Evolutionary conservation across 768 basidiomycete genomes (phyloP).

Genomic region (Coprinopsis sp.): DNA sequence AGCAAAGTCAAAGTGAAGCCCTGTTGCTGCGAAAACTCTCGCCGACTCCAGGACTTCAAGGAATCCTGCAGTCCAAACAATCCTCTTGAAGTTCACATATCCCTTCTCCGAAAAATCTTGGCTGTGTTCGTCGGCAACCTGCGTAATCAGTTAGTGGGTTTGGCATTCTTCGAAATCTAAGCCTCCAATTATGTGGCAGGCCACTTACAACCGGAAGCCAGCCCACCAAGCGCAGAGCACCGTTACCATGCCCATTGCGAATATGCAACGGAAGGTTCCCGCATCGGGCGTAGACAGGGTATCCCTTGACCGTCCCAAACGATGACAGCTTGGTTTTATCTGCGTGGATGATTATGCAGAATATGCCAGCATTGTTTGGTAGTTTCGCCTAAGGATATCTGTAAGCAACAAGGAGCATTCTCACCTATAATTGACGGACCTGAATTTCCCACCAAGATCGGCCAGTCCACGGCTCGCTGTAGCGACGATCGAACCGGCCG

Average conservation of each 20-base stretch:
- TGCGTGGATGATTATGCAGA: constrained; percentile 28
- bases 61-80: constrained; percentile 35
- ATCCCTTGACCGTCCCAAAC: constrained; percentile 27
- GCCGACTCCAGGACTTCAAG: constrained; percentile 18
- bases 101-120: constrained; percentile 24
- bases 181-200: constrained; percentile 17
- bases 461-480: constrained; percentile 28
- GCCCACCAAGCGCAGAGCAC: constrained; percentile 27
- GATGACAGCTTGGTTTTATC: constrained; percentile 31
- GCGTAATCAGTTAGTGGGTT: background rate
- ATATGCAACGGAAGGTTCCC: constrained; percentile 24
- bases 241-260: constrained; percentile 23
- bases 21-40: constrained; percentile 13
- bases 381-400: constrained; percentile 11
- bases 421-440: constrained; percentile 15
- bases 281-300: constrained; percentile 25
- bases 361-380: constrained; percentile 17
- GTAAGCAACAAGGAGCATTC: constrained; percentile 1
- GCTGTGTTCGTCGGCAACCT: constrained; percentile 25
- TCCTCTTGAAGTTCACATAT: constrained; percentile 29
- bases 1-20: constrained; percentile 8
- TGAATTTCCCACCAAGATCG: constrained; percentile 28
- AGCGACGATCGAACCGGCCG: constrained; percentile 18
- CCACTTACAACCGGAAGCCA: constrained; percentile 26
- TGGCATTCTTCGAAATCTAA: constrained; percentile 3